Evolutionary conservation across 495 filamentous ascomycete species (phyloP), one percentile per base, ranked within the genome.

Genomic region (Articulospora tetracladia): DNA sequence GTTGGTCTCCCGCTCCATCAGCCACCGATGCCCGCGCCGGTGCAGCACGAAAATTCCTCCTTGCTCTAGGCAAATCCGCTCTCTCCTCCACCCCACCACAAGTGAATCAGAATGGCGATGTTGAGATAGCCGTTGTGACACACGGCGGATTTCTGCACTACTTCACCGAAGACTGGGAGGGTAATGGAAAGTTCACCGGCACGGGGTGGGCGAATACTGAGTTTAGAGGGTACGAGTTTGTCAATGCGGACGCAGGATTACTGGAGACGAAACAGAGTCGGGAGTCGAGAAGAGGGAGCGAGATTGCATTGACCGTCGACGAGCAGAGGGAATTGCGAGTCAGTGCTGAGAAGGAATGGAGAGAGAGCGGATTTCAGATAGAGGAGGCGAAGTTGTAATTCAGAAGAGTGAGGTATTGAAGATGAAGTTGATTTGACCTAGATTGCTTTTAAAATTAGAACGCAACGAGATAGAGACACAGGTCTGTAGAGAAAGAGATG

Each of bases 201-300:
- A 95, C 92, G 0, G 90, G 90, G 19, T 97, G 93, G 93, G 63
- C 64, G 11, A 97, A 97, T 72, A 87, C 87, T 12, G 92, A 97
- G 73, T 89, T 79, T 68, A 85, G 93, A 52, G 85, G 83, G 8
- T 97, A 88, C 71, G 72, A 72, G 28, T 96, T 95, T 74, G 74
- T 72, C 15, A 27, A 6, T 49, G 53, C 24, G 22, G 30, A 34
- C 17, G 82, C 83, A 7, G 70, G 87, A 28, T 65, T 88, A 27
- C 60, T 75, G 59, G 84, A 89, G 68, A 88, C 84, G 11, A 74
- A 77, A 47, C 67, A 73, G 53, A 85, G 85, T 55, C 82, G 88
- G 66, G 75, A 71, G 48, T 59, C 69, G 65, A 73, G 81, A 47
- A 68, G 79, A 27, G 81, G 79, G 8, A 74, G 62, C 20, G 72